A percentile compares a stretch with the other conserved stretches of the same genome.
Evolutionary conservation across 257 asterid species (phyloP).

Genomic region (Primulina tabacum): DNA sequence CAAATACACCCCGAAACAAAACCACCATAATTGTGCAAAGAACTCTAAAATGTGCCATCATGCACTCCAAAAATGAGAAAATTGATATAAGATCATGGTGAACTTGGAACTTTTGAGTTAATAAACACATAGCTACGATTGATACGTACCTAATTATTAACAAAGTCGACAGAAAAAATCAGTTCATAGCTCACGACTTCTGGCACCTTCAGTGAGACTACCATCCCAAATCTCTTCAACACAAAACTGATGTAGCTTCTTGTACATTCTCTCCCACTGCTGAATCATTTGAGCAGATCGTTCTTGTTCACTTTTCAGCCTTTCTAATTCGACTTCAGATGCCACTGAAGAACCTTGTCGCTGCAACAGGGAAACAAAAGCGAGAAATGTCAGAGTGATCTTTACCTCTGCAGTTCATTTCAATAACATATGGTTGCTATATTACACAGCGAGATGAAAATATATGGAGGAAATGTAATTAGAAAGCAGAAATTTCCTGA

Average conservation of each 20-base stretch:
- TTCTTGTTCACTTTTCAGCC: constrained; percentile 50
- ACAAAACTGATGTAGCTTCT: constrained; percentile 60
- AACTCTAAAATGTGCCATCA: too few relatives aligned
- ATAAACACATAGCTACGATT: not conserved
- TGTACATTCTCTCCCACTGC: constrained; percentile 60
- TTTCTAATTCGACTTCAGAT: constrained; percentile 66
- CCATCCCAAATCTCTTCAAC: constrained; percentile 62
- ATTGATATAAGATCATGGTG: not conserved
- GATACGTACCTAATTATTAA: not conserved
- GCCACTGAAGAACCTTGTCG: constrained; percentile 78
- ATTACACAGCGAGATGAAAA: constrained; percentile 3
- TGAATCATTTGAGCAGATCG: constrained; percentile 60
- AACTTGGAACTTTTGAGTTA: not conserved
- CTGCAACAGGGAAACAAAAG: constrained; percentile 29
- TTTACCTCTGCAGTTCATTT: constrained; percentile 2
- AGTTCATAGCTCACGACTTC: constrained; percentile 15
- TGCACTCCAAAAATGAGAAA: not conserved
- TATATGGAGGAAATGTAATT: not conserved
- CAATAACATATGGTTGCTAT: not conserved
- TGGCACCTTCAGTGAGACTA: constrained; percentile 32
- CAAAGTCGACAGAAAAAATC: not conserved
- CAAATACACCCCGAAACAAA: not conserved
- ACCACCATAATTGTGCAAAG: not conserved
- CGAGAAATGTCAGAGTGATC: constrained; percentile 15
- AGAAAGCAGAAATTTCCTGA: not conserved